phyloP scores from a whole-genome alignment of 441 rosid genomes.

The Rhodomyrtus psidioides region DNA sequence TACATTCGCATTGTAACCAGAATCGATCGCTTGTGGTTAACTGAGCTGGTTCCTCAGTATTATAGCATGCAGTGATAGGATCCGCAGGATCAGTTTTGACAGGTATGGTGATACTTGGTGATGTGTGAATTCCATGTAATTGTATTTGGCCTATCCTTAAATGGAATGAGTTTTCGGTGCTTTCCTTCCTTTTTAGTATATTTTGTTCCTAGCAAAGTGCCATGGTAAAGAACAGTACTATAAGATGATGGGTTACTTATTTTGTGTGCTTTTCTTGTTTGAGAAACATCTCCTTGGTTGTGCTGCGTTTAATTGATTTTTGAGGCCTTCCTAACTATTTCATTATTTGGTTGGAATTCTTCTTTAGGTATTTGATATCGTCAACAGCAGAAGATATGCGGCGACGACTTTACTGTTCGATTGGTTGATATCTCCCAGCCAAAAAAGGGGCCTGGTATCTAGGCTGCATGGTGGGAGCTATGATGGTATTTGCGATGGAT shows the following conservation, averaged over 20 bases:
- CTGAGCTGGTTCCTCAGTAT: conserved; percentile 85
- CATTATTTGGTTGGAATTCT: not conserved
- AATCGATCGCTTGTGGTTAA: conserved; percentile 80
- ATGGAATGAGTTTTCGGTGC: not conserved
- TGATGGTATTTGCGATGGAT: not conserved
- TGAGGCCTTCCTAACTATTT: not conserved
- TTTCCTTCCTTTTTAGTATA: not conserved
- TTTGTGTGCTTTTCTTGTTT: not conserved
- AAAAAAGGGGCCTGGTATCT: not conserved
- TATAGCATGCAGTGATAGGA: conserved; percentile 40
- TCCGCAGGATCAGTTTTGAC: not conserved
- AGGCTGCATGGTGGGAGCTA: not conserved
- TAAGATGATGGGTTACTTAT: not conserved
- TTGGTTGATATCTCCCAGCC: not conserved
- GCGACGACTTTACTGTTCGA: not conserved
- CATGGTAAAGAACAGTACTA: not conserved
- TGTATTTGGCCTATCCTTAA: not conserved
- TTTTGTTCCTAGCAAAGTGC: not conserved
- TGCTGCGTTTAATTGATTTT: not conserved
- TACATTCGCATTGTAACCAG: conserved; percentile 69
- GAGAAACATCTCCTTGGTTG: not conserved
- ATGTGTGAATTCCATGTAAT: not conserved
- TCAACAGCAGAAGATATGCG: not conserved
- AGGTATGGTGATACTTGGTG: not conserved
- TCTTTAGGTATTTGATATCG: not conserved